Evolutionary conservation across 306 rosid species (phyloP).

Genomic region (Cotoneaster glaucophyllus): DNA sequence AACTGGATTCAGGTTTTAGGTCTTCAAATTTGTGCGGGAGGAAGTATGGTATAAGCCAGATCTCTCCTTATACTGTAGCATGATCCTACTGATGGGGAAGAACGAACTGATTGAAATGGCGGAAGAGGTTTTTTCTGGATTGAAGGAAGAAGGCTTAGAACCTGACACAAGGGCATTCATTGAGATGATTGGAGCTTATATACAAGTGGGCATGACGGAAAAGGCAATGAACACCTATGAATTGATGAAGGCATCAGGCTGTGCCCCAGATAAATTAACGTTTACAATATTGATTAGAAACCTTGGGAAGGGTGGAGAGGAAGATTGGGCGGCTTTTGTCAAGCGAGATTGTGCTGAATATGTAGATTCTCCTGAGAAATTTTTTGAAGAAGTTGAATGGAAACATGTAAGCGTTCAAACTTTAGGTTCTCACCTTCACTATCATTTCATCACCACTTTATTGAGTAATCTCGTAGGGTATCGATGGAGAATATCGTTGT

Average conservation of each 20-base stretch:
- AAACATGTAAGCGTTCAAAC: conserved; percentile 25
- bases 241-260: conserved; percentile 55
- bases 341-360: conserved; percentile 48
- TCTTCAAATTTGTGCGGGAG: conserved; percentile 46
- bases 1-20: conserved; percentile 39
- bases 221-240: conserved; percentile 49
- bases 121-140: conserved; percentile 41
- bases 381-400: conserved; percentile 28
- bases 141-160: conserved; percentile 38
- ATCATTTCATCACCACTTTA: neutral
- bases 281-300: conserved; percentile 52
- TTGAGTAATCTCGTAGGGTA: neutral
- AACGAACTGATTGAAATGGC: conserved; percentile 46
- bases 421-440: neutral
- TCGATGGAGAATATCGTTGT: neutral
- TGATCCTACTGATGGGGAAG: conserved; percentile 54
- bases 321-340: conserved; percentile 30
- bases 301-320: conserved; percentile 38
- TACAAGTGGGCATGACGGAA: conserved; percentile 39
- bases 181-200: conserved; percentile 75
- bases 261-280: conserved; percentile 55
- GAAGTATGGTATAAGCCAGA: conserved; percentile 41
- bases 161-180: conserved; percentile 53
- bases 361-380: conserved; percentile 36
- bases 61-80: conserved; percentile 47